Evolutionary conservation across 2,329 filamentous ascomycete genomes (phyloP), one percentile per base, ranked within the genome.

Genomic region (Xylariaceae sp.): DNA sequence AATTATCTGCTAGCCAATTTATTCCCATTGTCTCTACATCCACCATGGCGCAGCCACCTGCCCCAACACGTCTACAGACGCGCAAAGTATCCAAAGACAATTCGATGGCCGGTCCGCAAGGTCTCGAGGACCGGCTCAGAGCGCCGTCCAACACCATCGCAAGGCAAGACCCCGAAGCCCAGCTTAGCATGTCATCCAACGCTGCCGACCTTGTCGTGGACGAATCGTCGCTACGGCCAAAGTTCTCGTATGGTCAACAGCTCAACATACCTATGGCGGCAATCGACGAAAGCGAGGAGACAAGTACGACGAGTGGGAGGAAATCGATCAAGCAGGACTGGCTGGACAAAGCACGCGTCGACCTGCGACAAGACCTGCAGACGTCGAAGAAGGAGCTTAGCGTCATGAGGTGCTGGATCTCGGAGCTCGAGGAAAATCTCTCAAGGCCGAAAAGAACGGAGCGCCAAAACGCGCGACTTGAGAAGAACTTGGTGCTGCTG

Each of bases 321-420:
- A n/a, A n/a, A n/a, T n/a, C 27, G n/a, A 19, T 2, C 17, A 12
- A 11, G 14, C n/a, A 41, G 3, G 45, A 52, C 38, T 63, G 59
- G 59, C 47, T 62, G 10, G 33, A 16, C 12, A 35, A 38, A 37
- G 47, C 53, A 5, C 52, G 52, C 32, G 46, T 42, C 22, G 37
- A 36, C 10, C 43, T 61, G 32, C 42, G 39, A n/a, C 47, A 51
- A 33, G 57, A 61, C 19, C 46, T 62, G 3, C 51, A 56, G 8
- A 56, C 55, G 5, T 56, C 57, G 2, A 52, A 51, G 37, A 58
- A 53, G 19, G 60, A 63, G 38, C 48, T 62, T 3, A 53, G 56
- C n/a, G 50, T 62, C 12, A 48, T 59, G 14, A n/a, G n/a, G n/a
- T n/a, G n/a, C n/a, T n/a, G n/a, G n/a, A 50, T 40, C 33, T 54